Base-by-base conservation (phyloP, 352 stramenopile genomes). In the Phytophthora capsici region DNA sequence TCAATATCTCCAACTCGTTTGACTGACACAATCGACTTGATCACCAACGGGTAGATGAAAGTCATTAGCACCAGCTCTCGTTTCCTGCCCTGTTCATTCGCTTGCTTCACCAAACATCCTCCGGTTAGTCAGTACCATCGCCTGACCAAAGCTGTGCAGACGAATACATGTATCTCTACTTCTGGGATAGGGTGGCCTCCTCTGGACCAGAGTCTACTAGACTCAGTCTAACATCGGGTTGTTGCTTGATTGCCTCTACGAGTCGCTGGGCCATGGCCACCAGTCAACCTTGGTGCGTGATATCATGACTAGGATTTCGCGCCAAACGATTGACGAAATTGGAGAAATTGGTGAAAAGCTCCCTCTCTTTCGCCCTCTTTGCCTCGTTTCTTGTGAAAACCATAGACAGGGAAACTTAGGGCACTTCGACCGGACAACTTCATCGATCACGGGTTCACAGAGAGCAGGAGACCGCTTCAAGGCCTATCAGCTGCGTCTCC, bases 391-490 rank as follows among this genome's bases (percentile, higher is more conserved):
- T 58, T 59, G 57, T 50, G 32, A 37, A 57, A 59, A 37, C 41
- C 58, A 66, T 40, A 66, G 41, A 52, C 41, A 30, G 51, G 49
- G 20, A 49, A 63, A 36, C 19, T 45, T 37, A 30, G 43, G 41
- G 49, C 38, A 58, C 23, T 49, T 22, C 60, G 37, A 57, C 26
- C 23, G 9, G 59, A 67, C 59, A 52, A 68, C 51, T 57, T 41
- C 34, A 38, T 37, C 44, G 60, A 57, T 68, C 53, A 52, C 51
- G 44, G 28, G 3, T 64, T 64, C 56, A 64, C 19, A 47, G 58
- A 41, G n/a, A n/a, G 32, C 22, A 59, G 22, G 17, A 47, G 25
- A 37, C 43, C 26, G 37, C 57, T 57, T 50, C 37, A 56, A 58
- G 46, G 40, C 46, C 54, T 23, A 22, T 10, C 45, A 49, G 25